phyloP scores from a whole-genome alignment of 805 yeast species.

The Cyberlindnera japonica region DNA sequence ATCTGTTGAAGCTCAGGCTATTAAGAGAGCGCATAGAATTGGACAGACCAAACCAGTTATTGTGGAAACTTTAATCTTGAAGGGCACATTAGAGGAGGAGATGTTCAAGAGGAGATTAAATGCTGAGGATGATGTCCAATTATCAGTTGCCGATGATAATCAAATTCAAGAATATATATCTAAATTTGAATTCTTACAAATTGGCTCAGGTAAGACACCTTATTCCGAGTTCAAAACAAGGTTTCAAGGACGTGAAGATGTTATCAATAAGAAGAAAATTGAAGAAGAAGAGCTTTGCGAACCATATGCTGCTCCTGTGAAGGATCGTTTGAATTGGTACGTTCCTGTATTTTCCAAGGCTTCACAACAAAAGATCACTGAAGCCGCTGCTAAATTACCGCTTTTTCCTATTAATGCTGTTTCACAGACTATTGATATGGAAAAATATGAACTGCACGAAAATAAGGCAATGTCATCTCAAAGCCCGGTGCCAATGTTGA shows the following conservation, averaged over 20 bases:
- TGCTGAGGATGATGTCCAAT: conserved; percentile 20
- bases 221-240: conserved; percentile 14
- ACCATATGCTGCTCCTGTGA: conserved; percentile 21
- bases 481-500: no score
- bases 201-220: conserved; percentile 16
- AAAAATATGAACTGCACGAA: conserved; percentile 2
- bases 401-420: conserved; percentile 2
- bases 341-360: conserved; percentile 31
- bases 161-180: conserved; percentile 56
- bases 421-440: conserved; percentile 6
- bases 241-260: conserved; percentile 4
- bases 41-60: conserved; percentile 61
- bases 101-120: conserved; percentile 45
- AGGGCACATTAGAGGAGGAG: conserved; percentile 65
- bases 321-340: conserved; percentile 29
- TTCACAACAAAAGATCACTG: conserved; percentile 17
- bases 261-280: conserved; percentile 9
- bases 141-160: conserved; percentile 52
- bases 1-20: conserved; percentile 70
- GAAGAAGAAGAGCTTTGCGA: conserved; percentile 27
- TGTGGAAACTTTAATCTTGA: conserved; percentile 65
- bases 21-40: conserved; percentile 73
- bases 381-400: conserved; percentile 1
- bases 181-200: conserved; percentile 43
- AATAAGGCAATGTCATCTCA: background rate